phyloP scores from a whole-genome alignment of 2,329 filamentous ascomycete species.

The Ophiocordyceps camponoti-saundersi region DNA sequence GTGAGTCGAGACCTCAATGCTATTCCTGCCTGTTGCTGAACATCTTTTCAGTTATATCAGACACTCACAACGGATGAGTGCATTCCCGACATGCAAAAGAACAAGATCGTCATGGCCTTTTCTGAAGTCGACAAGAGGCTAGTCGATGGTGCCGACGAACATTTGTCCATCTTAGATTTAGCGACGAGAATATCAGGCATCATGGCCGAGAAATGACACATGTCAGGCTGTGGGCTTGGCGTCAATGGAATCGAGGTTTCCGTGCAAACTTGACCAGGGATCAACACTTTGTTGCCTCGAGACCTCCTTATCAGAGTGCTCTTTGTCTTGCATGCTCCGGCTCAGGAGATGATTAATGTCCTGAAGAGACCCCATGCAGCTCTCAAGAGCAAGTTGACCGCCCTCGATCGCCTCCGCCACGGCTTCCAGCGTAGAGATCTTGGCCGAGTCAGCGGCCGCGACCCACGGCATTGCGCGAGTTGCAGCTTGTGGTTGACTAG shows the following conservation, averaged over 20 bases:
- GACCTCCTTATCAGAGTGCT: constrained; percentile 7
- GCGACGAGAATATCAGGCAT: constrained; percentile 66
- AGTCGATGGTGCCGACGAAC: constrained; percentile 89
- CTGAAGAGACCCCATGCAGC: constrained; percentile 29
- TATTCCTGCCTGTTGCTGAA: constrained; percentile 3
- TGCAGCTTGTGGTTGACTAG: constrained; percentile 21
- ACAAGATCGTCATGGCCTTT: constrained; percentile 74
- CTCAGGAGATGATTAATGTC: constrained; percentile 33
- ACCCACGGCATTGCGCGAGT: constrained; percentile 38
- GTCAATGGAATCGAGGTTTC: constrained; percentile 20
- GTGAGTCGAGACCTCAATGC: constrained; percentile 21
- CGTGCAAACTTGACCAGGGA: constrained; percentile 34
- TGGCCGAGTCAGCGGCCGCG: constrained; percentile 41
- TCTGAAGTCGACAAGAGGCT: constrained; percentile 90
- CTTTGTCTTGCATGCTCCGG: constrained; percentile 5
- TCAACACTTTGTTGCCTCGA: constrained; percentile 11
- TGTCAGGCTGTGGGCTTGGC: background rate
- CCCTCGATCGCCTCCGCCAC: constrained; percentile 43
- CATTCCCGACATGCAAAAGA: constrained; percentile 74
- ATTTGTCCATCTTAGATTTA: constrained; percentile 77
- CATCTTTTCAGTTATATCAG: constrained; percentile 51
- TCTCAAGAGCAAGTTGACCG: constrained; percentile 37
- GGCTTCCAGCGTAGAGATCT: constrained; percentile 37
- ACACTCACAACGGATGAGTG: constrained; percentile 68
- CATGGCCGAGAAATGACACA: constrained; percentile 26